phyloP scores from a whole-genome alignment of 768 basidiomycete species.

The Suillus luteus region DNA sequence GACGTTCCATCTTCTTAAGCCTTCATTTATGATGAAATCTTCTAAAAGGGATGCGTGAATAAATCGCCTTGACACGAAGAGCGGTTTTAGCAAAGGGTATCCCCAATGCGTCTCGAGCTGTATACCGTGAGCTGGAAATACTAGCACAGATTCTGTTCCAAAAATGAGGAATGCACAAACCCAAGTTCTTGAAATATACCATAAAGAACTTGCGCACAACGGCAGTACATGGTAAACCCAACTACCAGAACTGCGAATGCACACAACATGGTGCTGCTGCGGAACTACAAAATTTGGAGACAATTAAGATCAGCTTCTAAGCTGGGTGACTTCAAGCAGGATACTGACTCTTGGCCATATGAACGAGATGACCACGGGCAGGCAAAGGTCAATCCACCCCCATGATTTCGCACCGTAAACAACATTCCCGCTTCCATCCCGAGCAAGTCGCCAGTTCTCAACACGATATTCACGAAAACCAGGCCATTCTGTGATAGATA shows the following conservation, averaged over 20 bases:
- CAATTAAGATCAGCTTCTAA: conserved; percentile 16
- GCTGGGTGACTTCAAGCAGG: background rate
- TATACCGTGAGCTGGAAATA: conserved; percentile 67
- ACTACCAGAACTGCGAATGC: conserved; percentile 20
- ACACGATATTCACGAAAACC: conserved; percentile 63
- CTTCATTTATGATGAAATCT: conserved; percentile 77
- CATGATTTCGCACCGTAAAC: conserved; percentile 33
- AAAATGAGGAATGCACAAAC: conserved; percentile 3
- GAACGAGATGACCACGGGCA: conserved; percentile 34
- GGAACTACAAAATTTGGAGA: conserved; percentile 21
- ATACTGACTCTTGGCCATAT: conserved; percentile 36
- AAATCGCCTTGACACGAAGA: conserved; percentile 49
- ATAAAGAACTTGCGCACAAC: conserved; percentile 48
- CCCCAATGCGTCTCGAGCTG: conserved; percentile 76
- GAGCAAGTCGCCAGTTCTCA: conserved; percentile 50
- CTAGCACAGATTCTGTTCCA: conserved; percentile 66
- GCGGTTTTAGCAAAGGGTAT: conserved; percentile 38
- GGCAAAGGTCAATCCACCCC: conserved; percentile 40
- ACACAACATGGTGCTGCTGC: conserved; percentile 16
- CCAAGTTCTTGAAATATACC: conserved; percentile 36
- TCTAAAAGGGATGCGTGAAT: conserved; percentile 55
- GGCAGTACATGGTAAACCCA: conserved; percentile 33
- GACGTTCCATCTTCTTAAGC: conserved; percentile 69
- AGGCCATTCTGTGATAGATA: conserved; percentile 46
- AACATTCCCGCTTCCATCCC: conserved; percentile 41